Base-by-base conservation (phyloP, 345 rosid genomes). In the Hevea brasiliensis region DNA sequence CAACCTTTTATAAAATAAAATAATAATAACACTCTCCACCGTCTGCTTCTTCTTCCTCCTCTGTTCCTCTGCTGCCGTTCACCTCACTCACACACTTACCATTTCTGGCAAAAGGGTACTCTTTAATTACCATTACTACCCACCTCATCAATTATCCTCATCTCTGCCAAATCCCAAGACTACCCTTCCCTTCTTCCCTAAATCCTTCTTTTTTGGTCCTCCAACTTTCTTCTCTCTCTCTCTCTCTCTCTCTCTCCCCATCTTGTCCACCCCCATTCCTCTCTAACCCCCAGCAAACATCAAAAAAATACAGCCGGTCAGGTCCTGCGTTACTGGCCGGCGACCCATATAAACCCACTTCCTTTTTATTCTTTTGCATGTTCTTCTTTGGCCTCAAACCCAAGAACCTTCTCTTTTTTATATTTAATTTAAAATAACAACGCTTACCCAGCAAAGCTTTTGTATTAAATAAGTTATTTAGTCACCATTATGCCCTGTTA, bases 401-500 rank as follows among this genome's bases (percentile, higher is more conserved):
- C 69, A 45, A 48, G 70, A 67, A 29, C 58, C 58, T 65, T 65
- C 41, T 65, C n/a, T 7, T 26, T 66, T 10, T 32, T 17, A 32
- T 17, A 32, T 32, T n/a, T n/a, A n/a, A n/a, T n/a, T n/a, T 61
- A 15, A 17, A 32, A 32, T 32, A 61, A 18, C 37, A 32, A 17
- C 3, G 13, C 37, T 65, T 23, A 0, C 69, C 58, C 59, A 67
- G 59, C 71, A 50, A 27, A 67, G 57, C 70, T 26, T 48, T 50
- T 27, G 8, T 27, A 26, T 66, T 24, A 26, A 26, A 66, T 26
- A 47, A 62, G 9, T 6, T 29, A 9, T 35, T 10, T 51, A 20
- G 58, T 51, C 45, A 15, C 32, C 27, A 51, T 51, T 18, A 50
- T 67, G 71, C 26, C 59, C 41, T 27, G 59, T 67, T 67, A 67